phyloP scores from a whole-genome alignment of 192 early-diverging fungal species.

The Chytriomyces confervae region DNA sequence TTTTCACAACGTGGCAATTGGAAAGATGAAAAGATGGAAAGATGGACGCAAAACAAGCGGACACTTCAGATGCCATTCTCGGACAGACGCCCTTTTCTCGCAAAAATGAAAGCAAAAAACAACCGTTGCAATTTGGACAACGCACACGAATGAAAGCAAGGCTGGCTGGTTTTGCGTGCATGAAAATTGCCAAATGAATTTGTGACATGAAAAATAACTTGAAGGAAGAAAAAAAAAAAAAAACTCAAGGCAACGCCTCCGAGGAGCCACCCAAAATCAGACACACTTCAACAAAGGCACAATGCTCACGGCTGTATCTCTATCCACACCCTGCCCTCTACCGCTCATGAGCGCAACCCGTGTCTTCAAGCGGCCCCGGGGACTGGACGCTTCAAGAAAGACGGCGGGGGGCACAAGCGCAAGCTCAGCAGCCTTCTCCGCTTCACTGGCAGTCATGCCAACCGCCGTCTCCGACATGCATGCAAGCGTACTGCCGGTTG shows the following conservation, averaged over 20 bases:
- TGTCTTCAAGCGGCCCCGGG: neutral
- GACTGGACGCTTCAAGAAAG: neutral
- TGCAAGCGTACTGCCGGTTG: no score
- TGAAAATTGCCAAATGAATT: neutral
- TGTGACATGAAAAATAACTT: neutral
- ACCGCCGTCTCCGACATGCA: neutral
- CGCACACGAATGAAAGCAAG: neutral
- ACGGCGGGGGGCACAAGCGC: neutral
- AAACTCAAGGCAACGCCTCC: neutral
- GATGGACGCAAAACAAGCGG: no score
- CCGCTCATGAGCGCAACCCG: neutral
- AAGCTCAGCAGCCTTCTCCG: neutral
- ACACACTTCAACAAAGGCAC: neutral
- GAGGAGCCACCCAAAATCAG: neutral
- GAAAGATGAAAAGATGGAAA: no score
- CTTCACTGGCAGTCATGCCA: neutral
- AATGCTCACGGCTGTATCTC: neutral
- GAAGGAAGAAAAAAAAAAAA: neutral
- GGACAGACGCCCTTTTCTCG: no score
- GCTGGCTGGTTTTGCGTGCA: neutral
- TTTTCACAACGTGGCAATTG: no score
- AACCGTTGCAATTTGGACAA: neutral
- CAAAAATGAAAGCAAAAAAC: no score
- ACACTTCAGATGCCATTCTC: no score
- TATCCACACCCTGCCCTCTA: neutral